A percentile compares a stretch with the other conserved stretches of the same genome.
Evolutionary conservation across 805 yeast species (phyloP).

Genomic region (Martiniozyma abietophila): DNA sequence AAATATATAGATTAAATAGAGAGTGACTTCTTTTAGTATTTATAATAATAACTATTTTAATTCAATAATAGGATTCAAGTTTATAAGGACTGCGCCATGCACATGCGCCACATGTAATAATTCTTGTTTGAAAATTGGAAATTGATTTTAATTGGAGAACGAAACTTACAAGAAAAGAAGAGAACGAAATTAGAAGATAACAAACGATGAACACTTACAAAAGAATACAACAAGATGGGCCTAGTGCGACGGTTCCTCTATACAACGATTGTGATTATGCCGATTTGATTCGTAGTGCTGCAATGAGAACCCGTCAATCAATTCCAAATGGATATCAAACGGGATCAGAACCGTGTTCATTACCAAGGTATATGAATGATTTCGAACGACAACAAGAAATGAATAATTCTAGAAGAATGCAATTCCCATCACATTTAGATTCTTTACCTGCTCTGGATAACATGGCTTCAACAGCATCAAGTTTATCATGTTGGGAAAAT

Average conservation of each 20-base stretch:
- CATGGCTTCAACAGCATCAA: slow-evolving; percentile 36
- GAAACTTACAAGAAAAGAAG: too few species aligned
- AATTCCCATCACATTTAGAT: slow-evolving; percentile 30
- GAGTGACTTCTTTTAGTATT: too few species aligned
- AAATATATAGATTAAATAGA: too few species aligned
- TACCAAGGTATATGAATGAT: slow-evolving; percentile 9
- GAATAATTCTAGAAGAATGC: slow-evolving; percentile 16
- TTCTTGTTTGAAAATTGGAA: too few species aligned
- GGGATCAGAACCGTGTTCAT: neutral
- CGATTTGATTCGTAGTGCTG: slow-evolving; percentile 2
- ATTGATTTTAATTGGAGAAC: too few species aligned
- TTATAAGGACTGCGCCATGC: too few species aligned
- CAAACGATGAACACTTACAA: too few species aligned
- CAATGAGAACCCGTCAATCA: slow-evolving; percentile 2
- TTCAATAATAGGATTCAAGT: neutral
- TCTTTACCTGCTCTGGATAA: slow-evolving; percentile 38
- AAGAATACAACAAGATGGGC: too few species aligned
- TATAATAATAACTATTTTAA: neutral
- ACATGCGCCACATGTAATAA: too few species aligned
- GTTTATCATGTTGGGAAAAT: slow-evolving; percentile 35
- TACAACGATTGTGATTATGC: too few species aligned
- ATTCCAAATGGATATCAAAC: slow-evolving; percentile 4
- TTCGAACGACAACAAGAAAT: slow-evolving; percentile 10
- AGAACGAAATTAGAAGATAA: too few species aligned
- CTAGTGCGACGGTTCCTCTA: too few species aligned